phyloP scores from a whole-genome alignment of 345 rosid genomes.

The Lagerstroemia speciosa region DNA sequence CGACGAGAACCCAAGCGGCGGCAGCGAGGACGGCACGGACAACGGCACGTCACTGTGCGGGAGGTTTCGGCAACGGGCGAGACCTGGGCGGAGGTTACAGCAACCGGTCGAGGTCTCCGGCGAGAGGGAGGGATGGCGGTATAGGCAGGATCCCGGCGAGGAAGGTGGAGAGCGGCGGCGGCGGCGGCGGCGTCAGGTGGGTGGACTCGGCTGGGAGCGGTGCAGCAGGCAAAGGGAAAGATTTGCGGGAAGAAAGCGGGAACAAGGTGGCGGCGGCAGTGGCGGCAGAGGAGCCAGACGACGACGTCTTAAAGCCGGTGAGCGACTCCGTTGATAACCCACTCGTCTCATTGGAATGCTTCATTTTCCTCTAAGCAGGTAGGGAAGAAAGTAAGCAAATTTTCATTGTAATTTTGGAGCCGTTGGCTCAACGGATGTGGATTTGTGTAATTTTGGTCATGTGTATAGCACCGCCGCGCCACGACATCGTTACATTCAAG shows the following conservation, averaged over 20 bases:
- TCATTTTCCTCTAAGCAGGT: constrained; percentile 46
- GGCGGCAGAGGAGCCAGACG: constrained; percentile 12
- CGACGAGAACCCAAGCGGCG: neutral
- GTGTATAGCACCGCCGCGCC: too few species aligned
- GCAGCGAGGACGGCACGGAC: constrained; percentile 1
- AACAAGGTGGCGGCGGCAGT: neutral
- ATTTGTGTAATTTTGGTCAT: neutral
- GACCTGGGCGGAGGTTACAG: constrained; percentile 3
- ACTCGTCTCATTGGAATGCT: constrained; percentile 58
- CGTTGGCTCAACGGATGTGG: neutral
- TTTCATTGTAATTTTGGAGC: too few species aligned
- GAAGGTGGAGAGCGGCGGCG: constrained; percentile 17
- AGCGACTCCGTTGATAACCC: constrained; percentile 50
- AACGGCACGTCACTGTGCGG: neutral
- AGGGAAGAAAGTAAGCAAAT: too few species aligned
- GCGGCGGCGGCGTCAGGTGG: constrained; percentile 14
- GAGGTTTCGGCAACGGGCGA: neutral
- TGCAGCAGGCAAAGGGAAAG: constrained; percentile 9
- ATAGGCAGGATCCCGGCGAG: constrained; percentile 35
- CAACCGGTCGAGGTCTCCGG: constrained; percentile 40
- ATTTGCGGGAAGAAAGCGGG: constrained; percentile 3
- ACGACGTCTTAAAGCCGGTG: constrained; percentile 15
- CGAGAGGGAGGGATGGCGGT: constrained; percentile 20
- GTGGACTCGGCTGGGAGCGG: constrained; percentile 1
- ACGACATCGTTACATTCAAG: too few species aligned